A percentile compares a stretch with the other conserved stretches of the same genome.
Evolutionary conservation across 805 yeast species (phyloP).

Genomic region (Ogataea zsoltii): DNA sequence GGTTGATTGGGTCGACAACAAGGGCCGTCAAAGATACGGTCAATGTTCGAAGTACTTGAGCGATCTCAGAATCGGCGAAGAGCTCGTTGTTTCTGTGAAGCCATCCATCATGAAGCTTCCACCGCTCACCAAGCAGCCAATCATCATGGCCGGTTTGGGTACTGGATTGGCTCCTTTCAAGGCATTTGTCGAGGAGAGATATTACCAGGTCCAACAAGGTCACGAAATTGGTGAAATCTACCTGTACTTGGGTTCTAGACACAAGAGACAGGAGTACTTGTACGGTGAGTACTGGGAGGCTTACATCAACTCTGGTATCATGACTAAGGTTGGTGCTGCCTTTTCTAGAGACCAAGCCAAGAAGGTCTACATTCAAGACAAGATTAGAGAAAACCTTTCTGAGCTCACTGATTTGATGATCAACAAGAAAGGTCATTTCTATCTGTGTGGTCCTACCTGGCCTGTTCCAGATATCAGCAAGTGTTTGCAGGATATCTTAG

Average conservation of each 20-base stretch:
- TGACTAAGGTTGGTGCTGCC: constrained; percentile 96
- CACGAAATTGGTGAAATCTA: constrained; percentile 84
- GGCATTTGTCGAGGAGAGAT: constrained; percentile 93
- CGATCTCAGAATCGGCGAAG: constrained; percentile 75
- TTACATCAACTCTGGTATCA: constrained; percentile 83
- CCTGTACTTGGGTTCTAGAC: constrained; percentile 91
- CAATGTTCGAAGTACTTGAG: constrained; percentile 92
- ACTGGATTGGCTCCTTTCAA: constrained; percentile 98
- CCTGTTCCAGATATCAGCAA: constrained; percentile 96
- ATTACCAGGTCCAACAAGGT: constrained; percentile 91
- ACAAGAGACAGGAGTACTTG: constrained; percentile 90
- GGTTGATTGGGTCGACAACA: constrained; percentile 90
- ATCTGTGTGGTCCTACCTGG: constrained; percentile 99
- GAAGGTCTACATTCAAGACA: constrained; percentile 93
- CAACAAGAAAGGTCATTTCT: constrained; percentile 80
- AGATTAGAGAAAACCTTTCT: constrained; percentile 73
- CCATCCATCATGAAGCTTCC: constrained; percentile 98
- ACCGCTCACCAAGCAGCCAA: constrained; percentile 80
- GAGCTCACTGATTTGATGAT: constrained; percentile 80
- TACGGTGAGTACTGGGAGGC: constrained; percentile 99
- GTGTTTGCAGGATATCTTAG: constrained; percentile 80
- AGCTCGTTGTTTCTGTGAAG: constrained; percentile 89
- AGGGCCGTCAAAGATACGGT: constrained; percentile 85
- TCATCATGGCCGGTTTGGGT: constrained; percentile 96
- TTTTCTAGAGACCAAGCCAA: constrained; percentile 96